Evolutionary conservation across 2,329 filamentous ascomycete genomes (phyloP).

Genomic region (Orbilia oligospora): DNA sequence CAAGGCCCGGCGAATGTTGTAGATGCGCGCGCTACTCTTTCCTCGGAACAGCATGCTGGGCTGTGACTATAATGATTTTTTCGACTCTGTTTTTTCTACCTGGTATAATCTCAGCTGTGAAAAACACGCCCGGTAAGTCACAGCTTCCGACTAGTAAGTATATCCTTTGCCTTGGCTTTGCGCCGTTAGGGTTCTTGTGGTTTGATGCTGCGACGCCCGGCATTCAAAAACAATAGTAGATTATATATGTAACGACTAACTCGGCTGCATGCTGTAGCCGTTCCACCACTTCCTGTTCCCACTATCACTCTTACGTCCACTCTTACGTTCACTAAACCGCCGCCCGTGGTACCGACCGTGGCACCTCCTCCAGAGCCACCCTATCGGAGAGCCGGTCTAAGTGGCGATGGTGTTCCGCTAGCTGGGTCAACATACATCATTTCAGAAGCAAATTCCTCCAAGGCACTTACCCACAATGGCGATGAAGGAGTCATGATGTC

Average conservation of each 20-base stretch:
- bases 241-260: background rate
- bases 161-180: background rate
- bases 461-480: slow-evolving; percentile 19
- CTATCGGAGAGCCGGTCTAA: slow-evolving; percentile 2
- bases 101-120: slow-evolving; percentile 1
- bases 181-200: background rate
- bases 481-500: slow-evolving; percentile 2
- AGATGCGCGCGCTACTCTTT: background rate
- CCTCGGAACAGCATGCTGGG: background rate
- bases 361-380: slow-evolving; percentile 6
- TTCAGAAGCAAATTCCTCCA: slow-evolving; percentile 18
- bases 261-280: background rate
- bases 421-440: slow-evolving; percentile 33
- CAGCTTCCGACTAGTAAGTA: background rate
- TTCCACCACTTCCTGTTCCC: background rate
- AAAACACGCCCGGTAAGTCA: background rate
- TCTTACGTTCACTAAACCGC: background rate
- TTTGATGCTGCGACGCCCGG: background rate
- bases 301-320: background rate
- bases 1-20: background rate
- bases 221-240: background rate
- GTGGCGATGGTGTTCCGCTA: slow-evolving; percentile 16
- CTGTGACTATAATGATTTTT: background rate
- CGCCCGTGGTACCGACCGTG: background rate
- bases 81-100: background rate